Evolutionary conservation across 495 filamentous ascomycete species (phyloP).

Genomic region (Podospora australis): DNA sequence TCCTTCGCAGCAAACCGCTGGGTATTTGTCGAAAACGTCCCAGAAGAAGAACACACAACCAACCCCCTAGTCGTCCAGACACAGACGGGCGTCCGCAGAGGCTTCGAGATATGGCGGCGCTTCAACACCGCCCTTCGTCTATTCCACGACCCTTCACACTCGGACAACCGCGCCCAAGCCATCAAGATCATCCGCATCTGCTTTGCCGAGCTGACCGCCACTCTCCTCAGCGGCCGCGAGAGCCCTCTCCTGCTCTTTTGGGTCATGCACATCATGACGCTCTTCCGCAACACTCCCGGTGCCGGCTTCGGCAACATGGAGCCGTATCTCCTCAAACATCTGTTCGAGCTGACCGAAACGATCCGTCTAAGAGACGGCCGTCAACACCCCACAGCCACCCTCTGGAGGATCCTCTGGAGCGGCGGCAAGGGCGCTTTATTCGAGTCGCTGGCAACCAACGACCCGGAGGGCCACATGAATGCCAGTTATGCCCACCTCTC

Average conservation of each 20-base stretch:
- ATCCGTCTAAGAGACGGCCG: neutral
- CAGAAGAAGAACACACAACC: neutral
- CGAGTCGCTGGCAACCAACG: neutral
- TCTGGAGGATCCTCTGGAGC: conserved; percentile 3
- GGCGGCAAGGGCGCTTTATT: neutral
- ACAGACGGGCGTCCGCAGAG: neutral
- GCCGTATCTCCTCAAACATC: neutral
- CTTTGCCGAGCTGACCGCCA: conserved; percentile 8
- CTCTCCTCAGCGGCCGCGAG: neutral
- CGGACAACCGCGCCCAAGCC: neutral
- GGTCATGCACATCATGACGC: conserved; percentile 3
- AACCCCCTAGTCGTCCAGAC: neutral
- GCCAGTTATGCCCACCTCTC: neutral
- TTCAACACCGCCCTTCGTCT: conserved; percentile 9
- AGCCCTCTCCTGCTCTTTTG: conserved; percentile 6
- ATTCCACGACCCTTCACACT: neutral
- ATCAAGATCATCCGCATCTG: conserved; percentile 9
- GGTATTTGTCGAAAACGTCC: conserved; percentile 1
- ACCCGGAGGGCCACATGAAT: neutral
- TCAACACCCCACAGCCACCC: neutral
- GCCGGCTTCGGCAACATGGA: neutral
- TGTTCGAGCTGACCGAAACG: conserved; percentile 1
- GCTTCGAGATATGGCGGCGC: conserved; percentile 4
- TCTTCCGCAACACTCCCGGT: conserved; percentile 3
- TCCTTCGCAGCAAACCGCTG: conserved; percentile 5